Base-by-base conservation (phyloP, 2,329 filamentous ascomycete genomes). In the Ophiostoma tasmaniense region DNA sequence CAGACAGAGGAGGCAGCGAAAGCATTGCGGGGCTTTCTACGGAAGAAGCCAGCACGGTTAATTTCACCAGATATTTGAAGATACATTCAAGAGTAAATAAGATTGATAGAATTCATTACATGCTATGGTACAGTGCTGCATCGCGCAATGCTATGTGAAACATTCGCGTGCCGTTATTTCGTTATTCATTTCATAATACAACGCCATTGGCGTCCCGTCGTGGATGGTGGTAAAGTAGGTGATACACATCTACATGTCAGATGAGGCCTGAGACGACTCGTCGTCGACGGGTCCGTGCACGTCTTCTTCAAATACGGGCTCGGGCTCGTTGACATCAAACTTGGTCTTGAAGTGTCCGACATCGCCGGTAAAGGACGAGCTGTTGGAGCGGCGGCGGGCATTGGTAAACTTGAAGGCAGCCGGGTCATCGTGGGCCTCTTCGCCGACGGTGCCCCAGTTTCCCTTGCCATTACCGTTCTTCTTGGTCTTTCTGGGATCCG, bases 381-480 rank as follows among this genome's bases (percentile, higher is more conserved):
- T 93, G 78, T 90, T 94, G 83, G 98, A 98, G 80, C 92, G 96
- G 79, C 92, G 93, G 78, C 94, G 95, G 69, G 90, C 83, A 75
- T 97, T 95, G 83, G 84, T 85, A 76, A 96, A 89, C 76, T 88
- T 93, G 83, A 95, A 96, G 76, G 90, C 88, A 3, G 22, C 37
- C 11, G 37, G 35, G 77, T 97, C 92, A 76, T 92, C 86, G 73
- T 93, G 84, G 73, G 94, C 83, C 80, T 98, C 95, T 72, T 93
- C 90, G 72, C 92, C 93, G 64, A 88, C 83, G 71, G 85, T 86
- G 75, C 95, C 95, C 94, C 94, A 99, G 80, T 97, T 97, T 77
- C 90, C 92, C 80, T 91, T 93, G 74, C 94, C 94, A 74, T 87
- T 90, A 72, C 94, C 94, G 76, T 96, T 91, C 84, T 99, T 99